phyloP scores from a whole-genome alignment of 345 rosid species.

The Hypericum androsaemum region DNA sequence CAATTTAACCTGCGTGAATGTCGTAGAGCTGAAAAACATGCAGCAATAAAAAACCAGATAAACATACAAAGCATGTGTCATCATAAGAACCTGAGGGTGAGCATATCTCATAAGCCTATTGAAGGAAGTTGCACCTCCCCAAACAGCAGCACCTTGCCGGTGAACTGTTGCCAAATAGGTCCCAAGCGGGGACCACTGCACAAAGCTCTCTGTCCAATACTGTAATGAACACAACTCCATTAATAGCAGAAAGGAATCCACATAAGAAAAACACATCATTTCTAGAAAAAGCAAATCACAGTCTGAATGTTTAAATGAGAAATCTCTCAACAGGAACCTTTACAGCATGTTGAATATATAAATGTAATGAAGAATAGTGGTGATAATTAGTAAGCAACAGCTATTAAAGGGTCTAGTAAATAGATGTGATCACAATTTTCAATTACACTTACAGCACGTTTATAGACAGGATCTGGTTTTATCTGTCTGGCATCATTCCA shows the following conservation, averaged over 20 bases:
- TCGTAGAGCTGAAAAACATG: slow-evolving; percentile 8
- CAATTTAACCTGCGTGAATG: slow-evolving; percentile 46
- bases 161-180: slow-evolving; percentile 92
- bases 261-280: background rate
- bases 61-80: background rate
- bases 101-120: slow-evolving; percentile 84
- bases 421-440: background rate
- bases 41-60: background rate
- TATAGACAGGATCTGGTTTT: slow-evolving; percentile 86
- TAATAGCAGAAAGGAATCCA: background rate
- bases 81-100: slow-evolving; percentile 60
- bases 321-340: too few relatives aligned
- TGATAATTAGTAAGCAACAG: too few relatives aligned
- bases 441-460: slow-evolving; percentile 63
- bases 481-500: slow-evolving; percentile 93
- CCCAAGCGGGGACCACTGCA: slow-evolving; percentile 96
- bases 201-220: slow-evolving; percentile 94
- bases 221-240: slow-evolving; percentile 18
- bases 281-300: too few relatives aligned
- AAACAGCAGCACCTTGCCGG: slow-evolving; percentile 89
- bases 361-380: too few relatives aligned
- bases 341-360: too few relatives aligned
- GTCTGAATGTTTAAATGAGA: too few relatives aligned
- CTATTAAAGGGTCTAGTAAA: too few relatives aligned
- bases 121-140: slow-evolving; percentile 91